Base-by-base conservation (phyloP, 2,329 filamentous ascomycete species). In the Colletotrichum sp. region DNA sequence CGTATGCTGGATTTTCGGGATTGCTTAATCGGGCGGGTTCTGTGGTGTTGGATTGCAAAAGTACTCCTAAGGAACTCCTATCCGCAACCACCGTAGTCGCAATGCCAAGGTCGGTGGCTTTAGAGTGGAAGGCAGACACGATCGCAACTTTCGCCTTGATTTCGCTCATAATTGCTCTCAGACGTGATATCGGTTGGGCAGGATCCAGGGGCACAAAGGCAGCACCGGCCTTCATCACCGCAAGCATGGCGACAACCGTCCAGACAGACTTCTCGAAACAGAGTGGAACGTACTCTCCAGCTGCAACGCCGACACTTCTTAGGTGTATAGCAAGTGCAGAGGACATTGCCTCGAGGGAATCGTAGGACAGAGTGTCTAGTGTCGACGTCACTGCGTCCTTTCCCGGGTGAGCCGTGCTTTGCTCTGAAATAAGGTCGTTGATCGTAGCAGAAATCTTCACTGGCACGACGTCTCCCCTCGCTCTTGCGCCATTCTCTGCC, bases 21-120 rank as follows among this genome's bases (percentile, higher is more conserved):
- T n/a, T 43, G 16, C n/a, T 28, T 27, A 56, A 22, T 22, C 6
- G 2, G 25, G 12, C 8, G 25, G 12, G 8, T 60, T 5, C 10
- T n/a, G 10, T 12, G 15, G 15, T 16, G 1, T 43, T 7, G 16
- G 6, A 75, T 32, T 28, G 32, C n/a, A 13, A 13, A 8, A 52
- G 43, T 13, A 52, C n/a, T 66, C 64, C 81, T 77, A 90, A 88
- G 78, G 88, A 85, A 52, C 82, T 83, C 30, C n/a, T 36, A 6
- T 74, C 55, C 6, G 73, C 58, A 10, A 76, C 52, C 12, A 74
- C 25, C 12, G 9, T 39, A 9, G 16, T 36, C 7, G n/a, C 7
- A 10, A 48, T 2, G 6, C 60, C 72, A 8, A 75, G 48, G 15
- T 75, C 68, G 10, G 72, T 75, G 22, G 72, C 60, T 16, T 75